These are phyloP conservation scores for Ceratocystis cacaofunesta DNA, from an alignment of 2,329 filamentous ascomycete species.

Conservation along the genomic window DNA sequence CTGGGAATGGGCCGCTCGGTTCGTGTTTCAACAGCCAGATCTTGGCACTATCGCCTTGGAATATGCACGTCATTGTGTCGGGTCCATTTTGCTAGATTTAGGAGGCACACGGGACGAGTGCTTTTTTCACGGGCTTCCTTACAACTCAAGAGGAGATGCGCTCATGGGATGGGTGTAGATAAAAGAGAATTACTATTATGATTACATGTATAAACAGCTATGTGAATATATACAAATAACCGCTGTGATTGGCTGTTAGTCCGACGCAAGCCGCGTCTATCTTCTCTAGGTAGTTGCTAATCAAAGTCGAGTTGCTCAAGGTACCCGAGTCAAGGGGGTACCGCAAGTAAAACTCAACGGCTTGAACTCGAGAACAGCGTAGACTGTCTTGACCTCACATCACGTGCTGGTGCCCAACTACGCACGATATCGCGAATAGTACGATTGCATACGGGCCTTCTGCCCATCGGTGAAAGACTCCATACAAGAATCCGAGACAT, in stretches of 20 bases:
- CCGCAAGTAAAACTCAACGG: background rate
- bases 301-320: too few species aligned
- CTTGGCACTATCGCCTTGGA: slow-evolving; percentile 13
- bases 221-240: background rate
- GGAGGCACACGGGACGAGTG: slow-evolving; percentile 12
- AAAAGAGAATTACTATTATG: background rate
- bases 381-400: too few species aligned
- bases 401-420: background rate
- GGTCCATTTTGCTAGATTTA: slow-evolving; percentile 12
- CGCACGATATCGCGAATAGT: slow-evolving; percentile 14
- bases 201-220: background rate
- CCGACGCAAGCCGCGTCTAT: too few species aligned
- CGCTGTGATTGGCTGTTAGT: too few species aligned
- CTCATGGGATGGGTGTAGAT: slow-evolving; percentile 10
- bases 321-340: background rate
- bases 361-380: too few species aligned
- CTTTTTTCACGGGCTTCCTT: slow-evolving; percentile 11
- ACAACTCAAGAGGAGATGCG: slow-evolving; percentile 10
- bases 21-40: slow-evolving; percentile 12
- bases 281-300: too few species aligned
- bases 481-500: slow-evolving; percentile 31
- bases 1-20: slow-evolving; percentile 12
- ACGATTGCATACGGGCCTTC: slow-evolving; percentile 17
- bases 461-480: slow-evolving; percentile 32
- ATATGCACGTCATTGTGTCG: slow-evolving; percentile 14